phyloP scores from a whole-genome alignment of 73 alveolate genomes.

The Paramecium tetraurelia region DNA sequence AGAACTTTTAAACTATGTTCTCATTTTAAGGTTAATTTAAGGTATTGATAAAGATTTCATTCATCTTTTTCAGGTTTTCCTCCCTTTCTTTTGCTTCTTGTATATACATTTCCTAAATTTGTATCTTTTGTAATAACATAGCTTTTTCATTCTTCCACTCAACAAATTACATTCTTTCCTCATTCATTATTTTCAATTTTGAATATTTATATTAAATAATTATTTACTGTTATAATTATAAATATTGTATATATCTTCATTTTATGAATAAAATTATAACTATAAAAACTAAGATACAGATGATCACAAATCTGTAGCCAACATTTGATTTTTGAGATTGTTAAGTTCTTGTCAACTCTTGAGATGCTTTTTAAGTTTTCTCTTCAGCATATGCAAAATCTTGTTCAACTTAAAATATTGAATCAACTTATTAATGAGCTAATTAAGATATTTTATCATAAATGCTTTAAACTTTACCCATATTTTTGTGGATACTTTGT shows the following conservation, averaged over 20 bases:
- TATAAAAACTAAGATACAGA: background rate
- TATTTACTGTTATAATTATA: background rate
- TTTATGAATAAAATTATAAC: background rate
- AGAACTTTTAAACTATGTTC: background rate
- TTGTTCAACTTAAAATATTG: background rate
- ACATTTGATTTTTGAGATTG: background rate
- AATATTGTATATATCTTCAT: background rate
- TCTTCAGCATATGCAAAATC: background rate
- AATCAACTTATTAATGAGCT: background rate
- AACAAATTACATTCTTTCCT: background rate
- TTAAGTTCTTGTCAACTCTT: background rate
- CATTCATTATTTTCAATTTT: background rate
- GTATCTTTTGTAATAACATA: conserved; percentile 14
- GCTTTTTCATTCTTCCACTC: conserved; percentile 64
- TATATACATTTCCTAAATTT: conserved; percentile 46
- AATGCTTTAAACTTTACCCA: background rate
- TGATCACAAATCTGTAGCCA: background rate
- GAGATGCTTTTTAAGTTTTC: background rate
- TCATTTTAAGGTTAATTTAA: conserved; percentile 21
- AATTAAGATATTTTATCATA: background rate
- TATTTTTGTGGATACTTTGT: background rate
- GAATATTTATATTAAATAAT: background rate
- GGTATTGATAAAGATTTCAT: conserved; percentile 48
- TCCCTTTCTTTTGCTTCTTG: conserved; percentile 55
- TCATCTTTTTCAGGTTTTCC: conserved; percentile 60